Base-by-base conservation (phyloP, 2,329 filamentous ascomycete species). In the Eutypella sp. region DNA sequence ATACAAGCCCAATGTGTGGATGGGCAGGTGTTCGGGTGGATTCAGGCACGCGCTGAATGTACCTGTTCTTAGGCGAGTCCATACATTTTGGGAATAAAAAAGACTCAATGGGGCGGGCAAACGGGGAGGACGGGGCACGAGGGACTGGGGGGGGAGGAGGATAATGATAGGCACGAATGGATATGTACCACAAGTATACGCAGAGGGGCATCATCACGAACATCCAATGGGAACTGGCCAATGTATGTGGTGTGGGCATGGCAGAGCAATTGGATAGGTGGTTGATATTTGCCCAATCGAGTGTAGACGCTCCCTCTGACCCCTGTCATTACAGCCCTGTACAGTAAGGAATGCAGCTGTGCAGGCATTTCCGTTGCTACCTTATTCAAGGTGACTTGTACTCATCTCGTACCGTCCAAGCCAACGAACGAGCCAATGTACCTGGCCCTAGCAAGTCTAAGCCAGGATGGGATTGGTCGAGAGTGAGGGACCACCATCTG, bases 221-320 rank as follows among this genome's bases (percentile, higher is more conserved):
- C 5, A 24, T n/a, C 36, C 36, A 39, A 39, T 39, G 23, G 20
- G 20, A 39, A 24, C 13, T 0, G 5, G 5, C 19, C 11, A 16
- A 19, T 24, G 11, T n/a, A 22, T 22, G 36, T 19, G 36, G 20
- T 24, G 36, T 23, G 36, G 15, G 36, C 5, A 39, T 22, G 3
- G 19, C 20, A 39, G 18, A n/a, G 36, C 23, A 39, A 19, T 15
- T 39, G 3, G 36, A 10, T 13, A 22, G 11, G 19, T 39, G 11
- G 19, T 39, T 39, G 36, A 39, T 22, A 22, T 39, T 39, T 5
- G 36, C 36, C 36, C 36, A 39, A 39, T 39, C 36, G n/a, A n/a
- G 18, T 15, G 19, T 11, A 20, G 20, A 39, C 5, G 11, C 31
- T 33, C 13, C n/a, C n/a, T n/a, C 5, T 33, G 16, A 7, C 25